Evolutionary conservation across 306 rosid genomes (phyloP), one percentile per base, ranked within the genome.

Genomic region (Inga oerstediana): DNA sequence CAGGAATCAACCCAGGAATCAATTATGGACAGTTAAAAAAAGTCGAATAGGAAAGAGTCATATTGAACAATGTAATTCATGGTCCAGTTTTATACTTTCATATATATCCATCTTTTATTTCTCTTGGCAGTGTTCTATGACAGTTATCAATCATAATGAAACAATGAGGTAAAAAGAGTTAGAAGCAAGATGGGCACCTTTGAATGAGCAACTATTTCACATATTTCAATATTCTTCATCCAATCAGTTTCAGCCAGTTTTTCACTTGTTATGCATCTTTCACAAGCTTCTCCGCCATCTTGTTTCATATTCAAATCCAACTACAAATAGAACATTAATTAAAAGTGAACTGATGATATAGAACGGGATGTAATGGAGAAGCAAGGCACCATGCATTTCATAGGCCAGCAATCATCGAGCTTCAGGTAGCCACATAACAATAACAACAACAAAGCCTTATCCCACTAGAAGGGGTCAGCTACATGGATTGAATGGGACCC

Each of bases 221-320:
- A 93, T 24, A 95, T 92, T 84, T 92, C 88, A 88, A 95, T 95
- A 84, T 93, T 95, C 83, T 92, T 93, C 22, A 76, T 72, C 98
- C 98, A 95, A 87, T 95, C 98, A 62, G 92, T 87, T 84, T 95
- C 98, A 46, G 85, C 65, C 74, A 93, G 87, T 81, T 89, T 93
- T 76, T 92, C 97, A 39, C 95, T 93, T 41, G 98, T 95, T 41
- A n/a, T n/a, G 98, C 98, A 65, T 89, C 86, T 76, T 90, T 90
- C 49, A 95, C 98, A 79, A 93, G 93, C 83, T 93, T 97, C 49
- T 93, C 81, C 17, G 98, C 98, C 98, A 95, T 95, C 85, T 72
- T 85, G 39, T 80, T 75, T 74, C 44, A 62, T 72, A 80, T 81
- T 76, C 43, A 43, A 30, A 81, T 84, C 84, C 44, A 71, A 54